Conservation (phyloP, 2,329 filamentous ascomycete genomes). For the Mycosphaerella arachidis region DNA sequence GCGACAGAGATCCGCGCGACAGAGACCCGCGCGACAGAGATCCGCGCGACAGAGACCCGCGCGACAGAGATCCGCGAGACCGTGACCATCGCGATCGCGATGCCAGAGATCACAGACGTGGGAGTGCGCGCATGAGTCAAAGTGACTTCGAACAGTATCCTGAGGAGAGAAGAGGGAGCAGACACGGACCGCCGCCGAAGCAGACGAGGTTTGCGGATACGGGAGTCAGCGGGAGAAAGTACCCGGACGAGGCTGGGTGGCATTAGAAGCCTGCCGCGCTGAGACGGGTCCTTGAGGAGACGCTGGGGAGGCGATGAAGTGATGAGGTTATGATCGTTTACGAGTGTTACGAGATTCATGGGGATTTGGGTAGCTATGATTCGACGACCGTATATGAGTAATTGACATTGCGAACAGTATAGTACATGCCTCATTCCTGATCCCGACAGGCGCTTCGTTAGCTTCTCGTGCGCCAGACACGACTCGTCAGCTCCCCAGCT, state of each 20-base stretch:
- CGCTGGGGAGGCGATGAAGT: neutral
- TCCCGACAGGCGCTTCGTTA: too few relatives aligned
- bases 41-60: neutral
- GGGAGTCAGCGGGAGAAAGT: constrained; percentile 13
- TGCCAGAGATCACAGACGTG: neutral
- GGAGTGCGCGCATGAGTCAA: constrained; percentile 9
- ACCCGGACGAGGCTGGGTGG: constrained; percentile 9
- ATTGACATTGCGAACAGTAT: neutral
- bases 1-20: constrained; percentile 12
- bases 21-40: constrained; percentile 6
- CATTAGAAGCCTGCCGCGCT: neutral
- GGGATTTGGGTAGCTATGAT: neutral
- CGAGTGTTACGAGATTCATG: neutral
- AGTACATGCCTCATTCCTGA: too few relatives aligned
- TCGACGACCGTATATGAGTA: neutral
- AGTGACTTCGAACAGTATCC: constrained; percentile 8
- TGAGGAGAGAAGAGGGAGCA: constrained; percentile 3
- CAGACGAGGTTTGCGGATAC: constrained; percentile 5
- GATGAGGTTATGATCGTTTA: neutral
- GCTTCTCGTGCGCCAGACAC: too few relatives aligned
- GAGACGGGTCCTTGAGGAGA: neutral
- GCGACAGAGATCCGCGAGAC: constrained; percentile 3
- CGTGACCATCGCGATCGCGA: constrained; percentile 10
- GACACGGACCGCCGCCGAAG: neutral
- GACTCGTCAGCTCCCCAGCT: too few relatives aligned